These are phyloP conservation scores for Phellopilus nigrolimitatus DNA, from an alignment of 1,284 basidiomycete species.

Conservation along the genomic window DNA sequence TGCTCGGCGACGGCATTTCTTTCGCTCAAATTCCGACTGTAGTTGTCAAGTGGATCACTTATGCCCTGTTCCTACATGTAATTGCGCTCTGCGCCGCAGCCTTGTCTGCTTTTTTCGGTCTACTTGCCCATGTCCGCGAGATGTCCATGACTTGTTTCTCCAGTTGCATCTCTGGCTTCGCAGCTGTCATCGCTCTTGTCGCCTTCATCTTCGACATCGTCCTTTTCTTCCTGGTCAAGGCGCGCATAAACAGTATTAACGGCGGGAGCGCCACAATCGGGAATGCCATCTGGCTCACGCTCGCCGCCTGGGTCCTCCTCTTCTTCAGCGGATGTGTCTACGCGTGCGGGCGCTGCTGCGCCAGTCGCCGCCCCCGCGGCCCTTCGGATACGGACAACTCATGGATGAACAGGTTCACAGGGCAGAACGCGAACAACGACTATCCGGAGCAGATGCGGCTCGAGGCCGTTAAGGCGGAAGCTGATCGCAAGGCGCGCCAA, in stretches of 20 bases:
- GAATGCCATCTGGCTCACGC: slow-evolving; percentile 79
- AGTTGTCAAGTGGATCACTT: slow-evolving; percentile 86
- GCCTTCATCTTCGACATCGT: slow-evolving; percentile 86
- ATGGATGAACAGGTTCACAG: slow-evolving; percentile 26
- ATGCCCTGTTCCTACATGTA: slow-evolving; percentile 83
- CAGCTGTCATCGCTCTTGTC: slow-evolving; percentile 65
- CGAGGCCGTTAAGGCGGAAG: slow-evolving; percentile 78
- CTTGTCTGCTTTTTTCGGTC: slow-evolving; percentile 70
- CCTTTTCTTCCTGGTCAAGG: slow-evolving; percentile 80
- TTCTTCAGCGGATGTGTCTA: slow-evolving; percentile 87
- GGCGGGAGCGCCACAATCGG: slow-evolving; percentile 76
- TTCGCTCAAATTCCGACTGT: slow-evolving; percentile 67
- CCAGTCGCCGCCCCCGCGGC: slow-evolving; percentile 48
- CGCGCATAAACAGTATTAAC: slow-evolving; percentile 68
- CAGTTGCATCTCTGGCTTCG: slow-evolving; percentile 75
- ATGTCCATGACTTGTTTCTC: slow-evolving; percentile 84
- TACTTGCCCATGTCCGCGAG: slow-evolving; percentile 81
- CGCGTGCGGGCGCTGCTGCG: slow-evolving; percentile 75
- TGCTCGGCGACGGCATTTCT: slow-evolving; percentile 62
- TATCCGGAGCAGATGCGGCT: slow-evolving; percentile 65
- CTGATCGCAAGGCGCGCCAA: slow-evolving; percentile 69
- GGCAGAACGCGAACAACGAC: slow-evolving; percentile 24
- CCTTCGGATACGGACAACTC: slow-evolving; percentile 27
- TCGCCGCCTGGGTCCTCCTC: slow-evolving; percentile 77
- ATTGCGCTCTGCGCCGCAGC: slow-evolving; percentile 72